Percentiles rank a stretch among this genome's conserved stretches.
These are phyloP conservation scores for Vanilla planifolia DNA, from an alignment of 106 monocot species.

Conservation along the genomic window DNA sequence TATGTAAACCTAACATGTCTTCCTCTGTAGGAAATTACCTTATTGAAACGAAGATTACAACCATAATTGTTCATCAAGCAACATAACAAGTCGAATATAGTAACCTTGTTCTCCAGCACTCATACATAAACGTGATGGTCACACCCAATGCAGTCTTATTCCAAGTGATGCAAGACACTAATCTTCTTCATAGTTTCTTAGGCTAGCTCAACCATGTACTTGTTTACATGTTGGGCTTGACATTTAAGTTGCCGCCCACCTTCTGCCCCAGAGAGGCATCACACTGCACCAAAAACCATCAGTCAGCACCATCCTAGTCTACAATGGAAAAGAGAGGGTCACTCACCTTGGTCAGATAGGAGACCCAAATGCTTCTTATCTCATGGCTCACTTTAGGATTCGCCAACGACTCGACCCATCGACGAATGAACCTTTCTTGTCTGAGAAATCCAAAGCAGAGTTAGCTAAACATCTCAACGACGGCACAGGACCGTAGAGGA, in stretches of 20 bases:
- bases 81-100: too few species aligned
- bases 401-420: constrained; percentile 45
- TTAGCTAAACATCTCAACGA: too few species aligned
- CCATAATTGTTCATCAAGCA: too few species aligned
- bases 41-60: too few species aligned
- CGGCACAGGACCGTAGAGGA: too few species aligned
- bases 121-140: not conserved
- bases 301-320: not conserved
- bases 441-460: constrained; percentile 20
- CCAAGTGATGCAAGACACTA: not conserved
- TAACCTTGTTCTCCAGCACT: too few species aligned
- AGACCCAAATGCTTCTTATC: constrained; percentile 58
- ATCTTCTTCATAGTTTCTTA: too few species aligned
- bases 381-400: constrained; percentile 81
- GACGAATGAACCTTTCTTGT: constrained; percentile 64
- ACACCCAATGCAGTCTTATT: not conserved
- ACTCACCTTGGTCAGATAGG: constrained; percentile 46
- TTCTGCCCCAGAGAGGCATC: constrained; percentile 60
- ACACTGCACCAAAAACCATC: constrained; percentile 37
- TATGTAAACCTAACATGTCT: too few species aligned
- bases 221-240: constrained; percentile 64
- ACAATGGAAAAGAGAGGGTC: not conserved
- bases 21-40: too few species aligned
- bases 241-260: constrained; percentile 50
- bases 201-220: too few species aligned